Percentiles rank a stretch among this genome's conserved stretches.
Evolutionary conservation across 2,329 filamentous ascomycete genomes (phyloP).

Genomic region (Orbilia javanica): DNA sequence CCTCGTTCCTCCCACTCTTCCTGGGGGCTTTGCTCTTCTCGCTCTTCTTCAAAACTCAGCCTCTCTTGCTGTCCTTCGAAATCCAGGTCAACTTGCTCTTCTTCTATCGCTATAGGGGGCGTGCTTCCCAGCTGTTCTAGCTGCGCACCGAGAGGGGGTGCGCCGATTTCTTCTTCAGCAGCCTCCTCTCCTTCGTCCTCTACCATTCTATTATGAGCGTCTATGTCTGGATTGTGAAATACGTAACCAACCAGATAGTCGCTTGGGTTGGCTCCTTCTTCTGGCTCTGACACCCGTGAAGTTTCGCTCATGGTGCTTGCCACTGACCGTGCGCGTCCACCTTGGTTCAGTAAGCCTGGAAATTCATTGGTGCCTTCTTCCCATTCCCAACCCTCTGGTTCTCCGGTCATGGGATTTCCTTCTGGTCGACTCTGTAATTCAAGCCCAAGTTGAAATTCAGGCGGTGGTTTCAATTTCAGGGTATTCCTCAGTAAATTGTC

Average conservation of each 20-base stretch:
- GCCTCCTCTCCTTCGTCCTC: too few species aligned
- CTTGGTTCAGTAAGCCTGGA: neutral
- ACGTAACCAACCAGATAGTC: neutral
- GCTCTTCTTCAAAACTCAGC: too few species aligned
- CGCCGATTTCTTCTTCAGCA: too few species aligned
- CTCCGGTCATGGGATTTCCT: neutral
- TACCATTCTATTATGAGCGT: too few species aligned
- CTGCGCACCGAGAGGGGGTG: too few species aligned
- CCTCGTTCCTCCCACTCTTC: too few species aligned
- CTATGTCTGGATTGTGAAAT: neutral
- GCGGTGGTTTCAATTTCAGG: neutral
- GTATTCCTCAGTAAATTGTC: neutral
- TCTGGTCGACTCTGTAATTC: neutral
- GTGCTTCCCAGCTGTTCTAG: too few species aligned
- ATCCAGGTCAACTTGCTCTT: too few species aligned
- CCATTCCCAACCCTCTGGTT: conserved; percentile 4
- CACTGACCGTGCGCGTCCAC: too few species aligned
- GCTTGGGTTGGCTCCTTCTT: neutral
- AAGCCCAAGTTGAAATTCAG: neutral
- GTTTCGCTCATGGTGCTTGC: neutral
- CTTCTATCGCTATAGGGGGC: too few species aligned
- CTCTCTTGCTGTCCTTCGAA: too few species aligned
- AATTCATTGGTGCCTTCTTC: conserved; percentile 1
- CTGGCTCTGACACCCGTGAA: neutral
- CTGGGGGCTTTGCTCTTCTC: too few species aligned